Base-by-base conservation (phyloP, 257 asterid species). In the Nicotiana undulata region DNA sequence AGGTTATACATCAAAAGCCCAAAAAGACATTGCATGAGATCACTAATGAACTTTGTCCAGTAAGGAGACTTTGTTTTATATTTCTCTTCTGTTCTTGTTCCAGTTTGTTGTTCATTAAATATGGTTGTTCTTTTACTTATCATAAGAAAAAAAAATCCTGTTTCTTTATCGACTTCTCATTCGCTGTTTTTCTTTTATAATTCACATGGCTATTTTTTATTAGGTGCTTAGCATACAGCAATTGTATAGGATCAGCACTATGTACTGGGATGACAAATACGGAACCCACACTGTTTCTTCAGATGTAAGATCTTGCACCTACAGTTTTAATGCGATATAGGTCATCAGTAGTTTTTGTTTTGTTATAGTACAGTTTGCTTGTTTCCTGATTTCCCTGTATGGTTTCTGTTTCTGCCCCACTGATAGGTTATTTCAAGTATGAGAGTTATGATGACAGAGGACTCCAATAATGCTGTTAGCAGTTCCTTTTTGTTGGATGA, bases 201-300 rank as follows among this genome's bases (percentile, higher is more conserved):
- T 65, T 77, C 80, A 26, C 68, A n/a, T 65, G 49, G 37, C 81
- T 51, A 60, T 77, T 78, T 75, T 24, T 79, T 79, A 46, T 63
- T 87, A 96, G 99, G 99, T 93, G 83, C 93, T 96, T 77, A 96
- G 99, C 91, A 93, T 94, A 82, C 99, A 96, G 72, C 99, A 96
- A 80, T 80, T 96, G 52, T 96, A 96, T 92, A 87, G 98, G 84
- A 96, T 96, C 80, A 94, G 99, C 83, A 94, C 98, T 56, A 96
- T 96, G 99, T 96, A 96, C 89, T 96, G 99, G 99, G 99, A 96
- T 85, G 99, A 96, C 87, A 96, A 96, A 89, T 96, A 96, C 78
- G 99, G 98, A 85, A 93, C 99, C 55, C 98, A 91, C 80, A 92
- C 96, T 81, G 98, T 96, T 77, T 96, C 99, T 84, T 86, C 99